Evolutionary conservation across 345 rosid species (phyloP), one percentile per base, ranked within the genome.

Genomic region (Arabidopsis suecica): DNA sequence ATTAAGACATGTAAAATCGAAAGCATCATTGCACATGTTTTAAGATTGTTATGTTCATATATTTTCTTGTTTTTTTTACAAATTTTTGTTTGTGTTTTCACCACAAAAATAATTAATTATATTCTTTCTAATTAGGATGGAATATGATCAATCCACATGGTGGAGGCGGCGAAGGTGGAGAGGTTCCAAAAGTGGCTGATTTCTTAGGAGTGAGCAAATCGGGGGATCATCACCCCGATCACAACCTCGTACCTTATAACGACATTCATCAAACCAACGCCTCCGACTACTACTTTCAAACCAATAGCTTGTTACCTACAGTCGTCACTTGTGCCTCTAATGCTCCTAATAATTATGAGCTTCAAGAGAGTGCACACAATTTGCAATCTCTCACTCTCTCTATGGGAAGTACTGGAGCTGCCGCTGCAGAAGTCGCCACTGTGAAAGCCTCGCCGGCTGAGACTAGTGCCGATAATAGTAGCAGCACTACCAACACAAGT

Each of bases 101-200:
- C n/a, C 7, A 54, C n/a, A 14, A 57, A 14, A 45, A 51, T 3
- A 12, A 44, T 44, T 42, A 42, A 48, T 74, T 40, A 38, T 28
- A 42, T 78, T 3, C 4, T 71, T 58, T 73, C 11, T 16, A 16
- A 16, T 40, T 72, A 92, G 99, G 90, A 63, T 95, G 99, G 99
- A 87, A 82, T 78, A 59, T 90, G 84, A 82, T 87, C 23, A 89
- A 87, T 69, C 62, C 82, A 55, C 90, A 89, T 34, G 88, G 88
- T 11, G 79, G 86, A 45, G 75, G 81, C 5, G 57, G 73, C 1
- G 73, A 51, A 41, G 84, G 85, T 64, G 84, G 80, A 54, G 97
- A 88, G 30, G 88, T 87, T 36, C 99, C 97, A n/a, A 93, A 93
- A 83, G 87, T 95, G 28, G 98, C 98, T 3, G 99, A 95, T 81